phyloP scores from a whole-genome alignment of 495 filamentous ascomycete genomes.

The Hypoxylon intermedium region DNA sequence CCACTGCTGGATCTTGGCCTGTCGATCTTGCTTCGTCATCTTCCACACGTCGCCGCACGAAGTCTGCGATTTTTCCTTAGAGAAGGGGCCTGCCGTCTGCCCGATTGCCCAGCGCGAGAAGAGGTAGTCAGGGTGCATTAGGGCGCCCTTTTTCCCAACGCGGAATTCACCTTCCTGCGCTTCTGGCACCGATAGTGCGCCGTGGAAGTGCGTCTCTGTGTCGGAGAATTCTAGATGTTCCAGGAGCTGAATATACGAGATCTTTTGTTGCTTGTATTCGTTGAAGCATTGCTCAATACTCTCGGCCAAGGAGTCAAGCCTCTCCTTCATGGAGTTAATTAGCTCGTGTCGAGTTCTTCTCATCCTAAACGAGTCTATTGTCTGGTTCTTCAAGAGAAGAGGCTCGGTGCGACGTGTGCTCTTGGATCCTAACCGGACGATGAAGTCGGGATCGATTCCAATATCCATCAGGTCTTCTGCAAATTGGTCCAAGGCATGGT shows the following conservation, averaged over 20 bases:
- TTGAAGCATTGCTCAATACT: slow-evolving; percentile 26
- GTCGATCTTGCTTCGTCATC: slow-evolving; percentile 51
- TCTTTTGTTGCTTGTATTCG: neutral
- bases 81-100: slow-evolving; percentile 53
- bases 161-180: slow-evolving; percentile 50
- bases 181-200: slow-evolving; percentile 59
- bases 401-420: slow-evolving; percentile 57
- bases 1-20: slow-evolving; percentile 56
- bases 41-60: slow-evolving; percentile 59
- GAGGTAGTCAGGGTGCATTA: slow-evolving; percentile 59
- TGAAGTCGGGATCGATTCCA: slow-evolving; percentile 59
- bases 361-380: neutral
- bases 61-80: slow-evolving; percentile 28
- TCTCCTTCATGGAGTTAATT: slow-evolving; percentile 48
- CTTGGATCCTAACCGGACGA: slow-evolving; percentile 75
- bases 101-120: slow-evolving; percentile 64
- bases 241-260: slow-evolving; percentile 50
- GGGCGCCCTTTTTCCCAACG: slow-evolving; percentile 57
- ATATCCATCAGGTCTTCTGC: slow-evolving; percentile 70
- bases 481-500: slow-evolving; percentile 82
- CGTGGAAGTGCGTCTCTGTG: slow-evolving; percentile 60
- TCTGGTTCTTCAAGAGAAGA: slow-evolving; percentile 59
- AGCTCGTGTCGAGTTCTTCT: slow-evolving; percentile 43
- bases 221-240: slow-evolving; percentile 68
- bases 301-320: slow-evolving; percentile 31